These are phyloP conservation scores for Leptodontidium sp. DNA, from an alignment of 2,329 filamentous ascomycete species.

Conservation along the genomic window DNA sequence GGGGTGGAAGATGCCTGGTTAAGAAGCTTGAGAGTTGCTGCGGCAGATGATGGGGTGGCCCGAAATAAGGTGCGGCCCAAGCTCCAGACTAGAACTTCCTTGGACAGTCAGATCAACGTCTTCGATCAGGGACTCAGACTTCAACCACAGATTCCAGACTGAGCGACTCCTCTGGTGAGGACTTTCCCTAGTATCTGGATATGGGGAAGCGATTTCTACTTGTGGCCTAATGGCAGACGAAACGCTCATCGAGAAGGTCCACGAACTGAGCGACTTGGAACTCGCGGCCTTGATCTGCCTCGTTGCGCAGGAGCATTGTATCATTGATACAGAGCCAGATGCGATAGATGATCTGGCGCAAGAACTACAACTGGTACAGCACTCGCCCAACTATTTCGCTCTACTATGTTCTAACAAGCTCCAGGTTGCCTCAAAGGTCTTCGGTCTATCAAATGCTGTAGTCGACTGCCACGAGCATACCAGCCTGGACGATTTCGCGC, in stretches of 20 bases:
- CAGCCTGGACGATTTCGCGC: conserved; percentile 82
- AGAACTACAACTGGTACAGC: conserved; percentile 73
- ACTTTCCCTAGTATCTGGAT: conserved; percentile 20
- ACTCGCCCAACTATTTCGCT: neutral
- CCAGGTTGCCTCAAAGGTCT: conserved; percentile 73
- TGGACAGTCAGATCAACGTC: conserved; percentile 11
- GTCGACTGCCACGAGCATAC: conserved; percentile 77
- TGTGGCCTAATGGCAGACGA: conserved; percentile 65
- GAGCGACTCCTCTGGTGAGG: neutral
- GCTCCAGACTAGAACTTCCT: conserved; percentile 40
- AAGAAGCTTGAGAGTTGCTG: conserved; percentile 27
- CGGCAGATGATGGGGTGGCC: conserved; percentile 15
- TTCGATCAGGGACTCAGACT: neutral
- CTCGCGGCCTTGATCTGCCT: conserved; percentile 85
- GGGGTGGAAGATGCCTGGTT: conserved; percentile 11
- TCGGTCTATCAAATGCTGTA: conserved; percentile 74
- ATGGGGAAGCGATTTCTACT: conserved; percentile 35
- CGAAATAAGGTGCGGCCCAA: conserved; percentile 43
- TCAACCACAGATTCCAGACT: neutral
- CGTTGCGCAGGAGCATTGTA: conserved; percentile 83
- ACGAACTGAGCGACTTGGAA: conserved; percentile 85
- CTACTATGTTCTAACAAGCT: conserved; percentile 20
- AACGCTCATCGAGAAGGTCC: conserved; percentile 72
- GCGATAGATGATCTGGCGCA: conserved; percentile 72
- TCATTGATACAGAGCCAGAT: conserved; percentile 76